These are phyloP conservation scores for Cladorrhinum sp. DNA, from an alignment of 2,329 filamentous ascomycete species.

Conservation along the genomic window DNA sequence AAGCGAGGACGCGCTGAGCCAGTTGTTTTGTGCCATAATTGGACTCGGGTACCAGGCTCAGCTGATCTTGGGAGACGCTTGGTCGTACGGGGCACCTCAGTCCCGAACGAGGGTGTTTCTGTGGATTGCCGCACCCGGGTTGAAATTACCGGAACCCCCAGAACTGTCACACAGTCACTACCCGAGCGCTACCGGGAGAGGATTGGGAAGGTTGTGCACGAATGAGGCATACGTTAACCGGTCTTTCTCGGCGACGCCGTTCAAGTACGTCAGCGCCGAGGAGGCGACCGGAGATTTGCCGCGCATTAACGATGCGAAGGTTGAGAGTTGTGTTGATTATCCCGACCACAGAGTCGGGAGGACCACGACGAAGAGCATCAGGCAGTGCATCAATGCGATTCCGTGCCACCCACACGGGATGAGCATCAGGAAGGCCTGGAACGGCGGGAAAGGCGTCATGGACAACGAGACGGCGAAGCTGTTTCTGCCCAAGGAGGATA, in stretches of 20 bases:
- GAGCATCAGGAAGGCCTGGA: constrained; percentile 48
- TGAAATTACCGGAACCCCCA: constrained; percentile 54
- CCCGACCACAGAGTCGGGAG: constrained; percentile 64
- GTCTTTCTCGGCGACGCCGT: constrained; percentile 52
- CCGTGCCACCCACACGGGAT: constrained; percentile 57
- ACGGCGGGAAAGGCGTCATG: constrained; percentile 37
- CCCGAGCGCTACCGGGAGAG: constrained; percentile 26
- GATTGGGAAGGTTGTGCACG: constrained; percentile 58
- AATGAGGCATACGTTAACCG: constrained; percentile 58
- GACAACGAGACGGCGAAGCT: background rate
- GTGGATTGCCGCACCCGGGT: constrained; percentile 65
- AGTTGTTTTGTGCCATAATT: constrained; percentile 69
- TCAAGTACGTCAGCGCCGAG: constrained; percentile 51
- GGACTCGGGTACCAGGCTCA: constrained; percentile 75
- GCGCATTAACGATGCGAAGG: constrained; percentile 56
- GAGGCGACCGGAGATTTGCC: constrained; percentile 61
- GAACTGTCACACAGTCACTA: constrained; percentile 62
- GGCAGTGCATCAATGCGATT: constrained; percentile 53
- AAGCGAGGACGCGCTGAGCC: constrained; percentile 65
- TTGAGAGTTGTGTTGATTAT: constrained; percentile 58
- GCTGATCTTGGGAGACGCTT: constrained; percentile 66
- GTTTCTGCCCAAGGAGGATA: background rate
- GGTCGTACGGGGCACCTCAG: constrained; percentile 65
- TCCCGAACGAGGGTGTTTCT: constrained; percentile 67
- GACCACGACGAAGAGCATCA: constrained; percentile 38